Evolutionary conservation across 2,329 filamentous ascomycete species (phyloP).

Genomic region (Parastagonospora avenae): DNA sequence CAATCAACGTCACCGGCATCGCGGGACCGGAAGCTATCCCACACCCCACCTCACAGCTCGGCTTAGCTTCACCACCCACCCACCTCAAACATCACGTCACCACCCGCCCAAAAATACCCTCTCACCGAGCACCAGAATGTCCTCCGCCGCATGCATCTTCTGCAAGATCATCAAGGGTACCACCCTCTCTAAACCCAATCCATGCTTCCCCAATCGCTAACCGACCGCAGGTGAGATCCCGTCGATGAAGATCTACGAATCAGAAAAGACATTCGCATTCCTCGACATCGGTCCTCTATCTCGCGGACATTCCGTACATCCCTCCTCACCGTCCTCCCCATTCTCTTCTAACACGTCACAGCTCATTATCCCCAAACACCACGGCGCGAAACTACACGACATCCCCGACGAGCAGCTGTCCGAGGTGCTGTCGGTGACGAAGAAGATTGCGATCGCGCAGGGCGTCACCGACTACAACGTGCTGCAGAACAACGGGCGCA

Average conservation of each 20-base stretch:
- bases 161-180: constrained; percentile 96
- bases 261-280: constrained; percentile 90
- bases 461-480: constrained; percentile 87
- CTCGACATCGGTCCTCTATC: constrained; percentile 93
- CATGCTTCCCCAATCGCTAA: constrained; percentile 7
- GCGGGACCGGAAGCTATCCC: constrained; percentile 20
- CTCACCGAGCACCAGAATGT: constrained; percentile 52
- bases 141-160: constrained; percentile 83
- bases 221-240: constrained; percentile 80
- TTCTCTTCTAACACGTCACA: constrained; percentile 41
- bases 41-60: constrained; percentile 23
- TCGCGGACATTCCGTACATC: constrained; percentile 81
- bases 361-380: constrained; percentile 96
- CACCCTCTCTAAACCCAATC: constrained; percentile 5
- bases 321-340: not conserved
- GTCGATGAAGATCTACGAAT: constrained; percentile 94
- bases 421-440: constrained; percentile 85
- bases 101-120: constrained; percentile 9
- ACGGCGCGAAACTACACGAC: constrained; percentile 88
- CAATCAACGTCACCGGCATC: not conserved
- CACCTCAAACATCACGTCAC: constrained; percentile 27
- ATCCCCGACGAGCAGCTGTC: constrained; percentile 86
- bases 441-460: constrained; percentile 80
- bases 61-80: constrained; percentile 12
- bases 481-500: constrained; percentile 90